Percentiles rank a stretch among this genome's conserved stretches.
Evolutionary conservation across 1,284 basidiomycete genomes (phyloP).

Genomic region (Ganoderma meredithae): DNA sequence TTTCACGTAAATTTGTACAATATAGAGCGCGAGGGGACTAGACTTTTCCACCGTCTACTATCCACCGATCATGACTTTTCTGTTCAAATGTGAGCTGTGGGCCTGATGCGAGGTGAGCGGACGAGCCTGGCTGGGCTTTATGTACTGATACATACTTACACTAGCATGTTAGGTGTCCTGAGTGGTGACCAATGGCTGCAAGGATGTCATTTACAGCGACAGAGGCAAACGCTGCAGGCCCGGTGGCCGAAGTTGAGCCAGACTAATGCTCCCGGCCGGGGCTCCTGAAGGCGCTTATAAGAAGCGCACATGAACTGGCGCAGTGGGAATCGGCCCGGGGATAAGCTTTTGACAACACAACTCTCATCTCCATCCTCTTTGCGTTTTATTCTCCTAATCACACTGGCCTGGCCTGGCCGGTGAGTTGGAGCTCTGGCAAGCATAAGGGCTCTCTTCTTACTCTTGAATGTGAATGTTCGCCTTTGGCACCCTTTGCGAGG

Average conservation of each 20-base stretch:
- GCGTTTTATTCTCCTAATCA: background rate
- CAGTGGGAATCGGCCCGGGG: background rate
- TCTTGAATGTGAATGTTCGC: background rate
- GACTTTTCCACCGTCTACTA: background rate
- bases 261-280: background rate
- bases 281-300: background rate
- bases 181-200: background rate
- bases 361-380: background rate
- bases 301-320: background rate
- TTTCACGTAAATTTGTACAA: conserved; percentile 33
- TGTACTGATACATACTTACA: conserved; percentile 14
- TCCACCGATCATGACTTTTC: background rate
- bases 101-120: background rate
- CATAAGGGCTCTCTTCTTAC: background rate
- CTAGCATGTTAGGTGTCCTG: background rate
- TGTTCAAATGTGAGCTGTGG: background rate
- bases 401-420: background rate
- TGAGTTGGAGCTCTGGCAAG: background rate
- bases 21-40: conserved; percentile 22
- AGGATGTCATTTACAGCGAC: background rate
- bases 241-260: background rate
- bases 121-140: background rate
- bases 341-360: background rate
- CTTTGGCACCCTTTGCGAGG: background rate
- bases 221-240: background rate